These are phyloP conservation scores for Cyathus olla DNA, from an alignment of 1,284 basidiomycete genomes.

Conservation along the genomic window DNA sequence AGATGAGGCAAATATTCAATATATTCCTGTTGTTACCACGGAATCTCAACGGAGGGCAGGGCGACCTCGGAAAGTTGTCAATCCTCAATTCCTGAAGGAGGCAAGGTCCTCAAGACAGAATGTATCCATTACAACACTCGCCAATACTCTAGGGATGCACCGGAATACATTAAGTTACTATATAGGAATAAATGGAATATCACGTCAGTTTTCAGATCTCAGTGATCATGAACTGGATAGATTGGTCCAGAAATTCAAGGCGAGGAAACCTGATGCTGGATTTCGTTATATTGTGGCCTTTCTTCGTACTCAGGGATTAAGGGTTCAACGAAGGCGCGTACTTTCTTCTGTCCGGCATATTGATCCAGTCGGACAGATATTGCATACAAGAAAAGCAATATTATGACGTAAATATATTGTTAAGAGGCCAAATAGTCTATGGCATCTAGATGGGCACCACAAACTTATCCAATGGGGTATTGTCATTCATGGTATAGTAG, in stretches of 20 bases:
- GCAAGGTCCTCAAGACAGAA: background rate
- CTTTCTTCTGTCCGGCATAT: background rate
- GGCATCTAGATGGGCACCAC: conserved; percentile 63
- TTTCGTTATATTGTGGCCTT: background rate
- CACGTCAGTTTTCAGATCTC: background rate
- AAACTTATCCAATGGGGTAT: conserved; percentile 62
- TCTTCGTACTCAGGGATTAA: background rate
- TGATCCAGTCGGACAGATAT: background rate
- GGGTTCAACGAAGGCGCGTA: background rate
- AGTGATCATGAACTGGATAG: background rate
- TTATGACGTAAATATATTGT: conserved; percentile 39
- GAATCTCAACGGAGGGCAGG: background rate
- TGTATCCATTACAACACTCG: background rate
- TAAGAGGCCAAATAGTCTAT: conserved; percentile 49
- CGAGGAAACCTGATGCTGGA: background rate
- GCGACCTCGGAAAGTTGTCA: background rate
- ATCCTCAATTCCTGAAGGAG: background rate
- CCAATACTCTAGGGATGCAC: background rate
- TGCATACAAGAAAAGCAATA: conserved; percentile 15
- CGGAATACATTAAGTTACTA: background rate
- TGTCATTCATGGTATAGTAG: conserved; percentile 59
- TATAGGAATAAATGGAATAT: background rate
- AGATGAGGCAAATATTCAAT: background rate
- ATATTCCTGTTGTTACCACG: background rate
- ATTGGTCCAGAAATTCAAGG: background rate